These are phyloP conservation scores for Phialemoniopsis sp. DNA, from an alignment of 2,329 filamentous ascomycete genomes.

Conservation along the genomic window DNA sequence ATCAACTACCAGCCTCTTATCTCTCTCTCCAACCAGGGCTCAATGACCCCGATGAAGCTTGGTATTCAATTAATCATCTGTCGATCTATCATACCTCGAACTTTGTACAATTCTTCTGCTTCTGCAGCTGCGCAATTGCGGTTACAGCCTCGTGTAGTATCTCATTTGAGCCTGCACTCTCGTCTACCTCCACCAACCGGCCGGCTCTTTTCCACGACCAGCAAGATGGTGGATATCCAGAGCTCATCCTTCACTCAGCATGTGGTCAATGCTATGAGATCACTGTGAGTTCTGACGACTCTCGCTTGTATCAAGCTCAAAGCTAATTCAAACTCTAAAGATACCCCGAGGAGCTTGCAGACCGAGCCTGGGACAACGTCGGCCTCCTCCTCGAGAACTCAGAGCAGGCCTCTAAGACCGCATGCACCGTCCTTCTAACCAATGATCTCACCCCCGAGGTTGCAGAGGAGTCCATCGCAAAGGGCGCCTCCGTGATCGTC, in stretches of 20 bases:
- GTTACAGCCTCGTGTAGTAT: too few species aligned
- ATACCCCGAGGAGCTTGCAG: conserved; percentile 85
- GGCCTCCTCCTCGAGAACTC: conserved; percentile 61
- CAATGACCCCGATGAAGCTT: too few species aligned
- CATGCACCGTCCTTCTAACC: conserved; percentile 52
- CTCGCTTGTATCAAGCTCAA: background rate
- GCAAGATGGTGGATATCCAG: conserved; percentile 3
- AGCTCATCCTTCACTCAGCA: conserved; percentile 39
- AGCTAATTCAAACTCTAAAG: conserved; percentile 37
- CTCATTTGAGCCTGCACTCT: background rate
- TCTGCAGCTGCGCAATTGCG: too few species aligned
- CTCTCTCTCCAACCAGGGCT: too few species aligned
- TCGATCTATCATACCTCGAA: too few species aligned
- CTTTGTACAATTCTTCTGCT: too few species aligned
- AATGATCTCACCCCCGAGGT: conserved; percentile 89
- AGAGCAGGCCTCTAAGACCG: conserved; percentile 17
- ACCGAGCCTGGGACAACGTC: conserved; percentile 95
- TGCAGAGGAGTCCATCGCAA: conserved; percentile 80
- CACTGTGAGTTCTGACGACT: conserved; percentile 65
- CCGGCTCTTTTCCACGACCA: conserved; percentile 7
- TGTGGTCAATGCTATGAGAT: conserved; percentile 78
- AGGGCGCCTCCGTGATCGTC: conserved; percentile 74
- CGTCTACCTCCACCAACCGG: conserved; percentile 5
- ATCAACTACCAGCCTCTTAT: too few species aligned
- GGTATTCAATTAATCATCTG: too few species aligned